phyloP scores from a whole-genome alignment of 176 grass and related monocot genomes.

The Puya raimondii region DNA sequence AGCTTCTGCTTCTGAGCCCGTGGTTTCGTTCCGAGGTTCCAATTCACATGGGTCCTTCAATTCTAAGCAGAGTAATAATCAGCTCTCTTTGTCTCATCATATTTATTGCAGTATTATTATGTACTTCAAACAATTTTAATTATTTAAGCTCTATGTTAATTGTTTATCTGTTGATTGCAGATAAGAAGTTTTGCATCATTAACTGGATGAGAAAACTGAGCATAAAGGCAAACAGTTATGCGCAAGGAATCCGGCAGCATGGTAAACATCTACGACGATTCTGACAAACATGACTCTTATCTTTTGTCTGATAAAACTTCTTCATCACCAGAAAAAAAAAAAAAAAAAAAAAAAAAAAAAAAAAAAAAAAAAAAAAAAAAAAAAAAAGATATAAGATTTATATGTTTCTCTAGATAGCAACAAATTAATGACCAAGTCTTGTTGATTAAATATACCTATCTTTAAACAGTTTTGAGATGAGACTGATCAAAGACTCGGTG shows the following conservation, averaged over 20 bases:
- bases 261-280: constrained; percentile 28
- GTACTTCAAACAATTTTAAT: not conserved
- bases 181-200: constrained; percentile 2
- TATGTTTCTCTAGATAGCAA: no score
- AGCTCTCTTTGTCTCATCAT: not conserved
- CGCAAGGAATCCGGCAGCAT: constrained; percentile 64
- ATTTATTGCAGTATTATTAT: not conserved
- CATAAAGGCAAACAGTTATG: constrained; percentile 51
- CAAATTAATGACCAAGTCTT: no score
- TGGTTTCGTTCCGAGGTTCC: constrained; percentile 1
- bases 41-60: constrained; percentile 21
- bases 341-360: no score
- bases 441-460: no score
- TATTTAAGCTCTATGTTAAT: constrained; percentile 4
- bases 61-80: constrained; percentile 30
- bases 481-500: no score
- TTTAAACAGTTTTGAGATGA: no score
- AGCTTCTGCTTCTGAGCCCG: constrained; percentile 22
- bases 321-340: no score
- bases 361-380: no score
- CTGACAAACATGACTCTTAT: not conserved
- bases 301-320: no score
- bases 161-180: constrained; percentile 19
- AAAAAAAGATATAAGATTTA: no score
- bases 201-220: constrained; percentile 35